Evolutionary conservation across 2,329 filamentous ascomycete genomes (phyloP).

Genomic region (Diaporthe nobilis): DNA sequence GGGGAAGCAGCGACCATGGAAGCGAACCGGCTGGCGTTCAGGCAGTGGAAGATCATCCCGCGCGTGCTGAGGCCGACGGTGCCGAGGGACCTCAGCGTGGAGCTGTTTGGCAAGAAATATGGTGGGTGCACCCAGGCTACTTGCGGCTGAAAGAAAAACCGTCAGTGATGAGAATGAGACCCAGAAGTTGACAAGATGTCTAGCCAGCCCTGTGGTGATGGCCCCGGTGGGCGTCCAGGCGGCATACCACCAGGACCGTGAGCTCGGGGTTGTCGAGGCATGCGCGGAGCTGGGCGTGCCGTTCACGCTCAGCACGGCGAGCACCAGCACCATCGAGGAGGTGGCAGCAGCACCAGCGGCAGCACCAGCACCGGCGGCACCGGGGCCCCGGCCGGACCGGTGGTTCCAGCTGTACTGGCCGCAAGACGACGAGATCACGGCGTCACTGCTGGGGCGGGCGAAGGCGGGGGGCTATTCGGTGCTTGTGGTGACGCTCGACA

Average conservation of each 20-base stretch:
- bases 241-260: slow-evolving; percentile 76
- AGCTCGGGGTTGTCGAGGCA: slow-evolving; percentile 74
- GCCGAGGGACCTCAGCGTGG: slow-evolving; percentile 63
- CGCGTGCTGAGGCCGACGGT: slow-evolving; percentile 62
- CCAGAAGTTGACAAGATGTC: slow-evolving; percentile 30
- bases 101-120: slow-evolving; percentile 66
- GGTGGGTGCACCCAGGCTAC: slow-evolving; percentile 47
- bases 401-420: slow-evolving; percentile 88
- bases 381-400: slow-evolving; percentile 64
- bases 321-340: slow-evolving; percentile 75
- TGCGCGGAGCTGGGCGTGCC: slow-evolving; percentile 73
- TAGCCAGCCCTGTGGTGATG: slow-evolving; percentile 66
- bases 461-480: slow-evolving; percentile 73
- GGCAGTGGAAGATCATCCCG: slow-evolving; percentile 66
- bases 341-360: slow-evolving; percentile 55
- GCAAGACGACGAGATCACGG: slow-evolving; percentile 73
- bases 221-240: slow-evolving; percentile 79
- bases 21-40: slow-evolving; percentile 71
- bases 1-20: slow-evolving; percentile 73
- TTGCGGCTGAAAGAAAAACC: too few species aligned
- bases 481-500: slow-evolving; percentile 81
- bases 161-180: slow-evolving; percentile 1
- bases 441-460: slow-evolving; percentile 73
- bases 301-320: slow-evolving; percentile 77
- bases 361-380: slow-evolving; percentile 57